A percentile compares a stretch with the other conserved stretches of the same genome.
Conservation (phyloP, 2,329 filamentous ascomycete genomes). For the Talaromyces albobiverticillius region DNA sequence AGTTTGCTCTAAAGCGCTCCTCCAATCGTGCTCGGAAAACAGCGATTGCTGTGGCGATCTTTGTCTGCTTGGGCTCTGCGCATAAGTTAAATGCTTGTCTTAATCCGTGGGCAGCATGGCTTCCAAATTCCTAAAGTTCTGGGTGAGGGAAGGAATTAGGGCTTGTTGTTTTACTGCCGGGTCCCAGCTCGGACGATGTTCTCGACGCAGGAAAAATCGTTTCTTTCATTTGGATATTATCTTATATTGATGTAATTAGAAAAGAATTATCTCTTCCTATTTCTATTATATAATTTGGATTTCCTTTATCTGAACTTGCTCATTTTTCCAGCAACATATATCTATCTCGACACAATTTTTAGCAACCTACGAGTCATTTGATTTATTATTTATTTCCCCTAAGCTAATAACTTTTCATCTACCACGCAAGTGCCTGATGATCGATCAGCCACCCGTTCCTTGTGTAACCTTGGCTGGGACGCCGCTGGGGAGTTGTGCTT, state of each 20-base stretch:
- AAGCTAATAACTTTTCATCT: too few relatives aligned
- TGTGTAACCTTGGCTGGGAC: too few relatives aligned
- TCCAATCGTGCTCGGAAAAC: conserved; percentile 3
- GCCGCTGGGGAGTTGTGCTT: too few relatives aligned
- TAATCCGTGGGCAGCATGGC: not conserved
- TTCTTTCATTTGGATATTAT: not conserved
- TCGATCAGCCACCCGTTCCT: too few relatives aligned
- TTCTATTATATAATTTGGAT: not conserved
- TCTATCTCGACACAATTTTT: too few relatives aligned
- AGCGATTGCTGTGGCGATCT: conserved; percentile 5
- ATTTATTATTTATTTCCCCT: too few relatives aligned
- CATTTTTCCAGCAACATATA: too few relatives aligned
- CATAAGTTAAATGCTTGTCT: not conserved
- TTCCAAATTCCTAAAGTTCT: too few relatives aligned
- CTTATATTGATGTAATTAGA: too few relatives aligned
- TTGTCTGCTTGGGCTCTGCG: conserved; percentile 4
- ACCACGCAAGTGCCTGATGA: too few relatives aligned
- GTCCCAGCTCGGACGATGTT: not conserved
- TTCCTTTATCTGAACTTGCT: not conserved
- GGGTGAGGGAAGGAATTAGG: too few relatives aligned
- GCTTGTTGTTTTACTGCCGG: not conserved
- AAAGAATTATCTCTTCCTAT: not conserved
- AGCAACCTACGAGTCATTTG: too few relatives aligned
- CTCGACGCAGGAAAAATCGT: not conserved
- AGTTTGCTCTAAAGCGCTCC: not conserved